Conservation (phyloP, 768 basidiomycete genomes). For the Termitomyces sp. region DNA sequence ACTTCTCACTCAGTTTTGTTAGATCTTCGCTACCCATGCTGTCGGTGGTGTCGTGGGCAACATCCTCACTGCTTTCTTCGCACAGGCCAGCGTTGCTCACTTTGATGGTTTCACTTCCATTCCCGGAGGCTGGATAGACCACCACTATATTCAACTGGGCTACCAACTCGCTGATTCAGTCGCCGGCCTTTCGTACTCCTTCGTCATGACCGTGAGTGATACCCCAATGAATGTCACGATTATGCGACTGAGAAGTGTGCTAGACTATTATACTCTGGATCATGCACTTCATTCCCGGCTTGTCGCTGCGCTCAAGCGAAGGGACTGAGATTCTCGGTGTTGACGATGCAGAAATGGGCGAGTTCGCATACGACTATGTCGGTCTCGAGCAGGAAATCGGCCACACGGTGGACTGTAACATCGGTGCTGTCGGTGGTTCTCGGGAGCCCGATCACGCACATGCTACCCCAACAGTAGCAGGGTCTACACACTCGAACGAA, state of each 20-base stretch:
- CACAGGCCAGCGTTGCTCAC: constrained; percentile 70
- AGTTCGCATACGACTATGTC: constrained; percentile 86
- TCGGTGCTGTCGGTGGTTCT: constrained; percentile 17
- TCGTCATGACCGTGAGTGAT: constrained; percentile 64
- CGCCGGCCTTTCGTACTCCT: constrained; percentile 63
- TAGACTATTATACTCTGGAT: constrained; percentile 80
- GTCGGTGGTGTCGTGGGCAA: constrained; percentile 80
- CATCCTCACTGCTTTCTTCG: constrained; percentile 83
- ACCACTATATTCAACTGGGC: constrained; percentile 76
- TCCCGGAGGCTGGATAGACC: constrained; percentile 85
- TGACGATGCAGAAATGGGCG: constrained; percentile 88
- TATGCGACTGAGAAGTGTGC: background rate
- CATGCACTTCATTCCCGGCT: constrained; percentile 84
- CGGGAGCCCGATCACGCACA: constrained; percentile 23
- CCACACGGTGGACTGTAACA: constrained; percentile 22
- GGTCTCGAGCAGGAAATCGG: constrained; percentile 60
- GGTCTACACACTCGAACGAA: constrained; percentile 6
- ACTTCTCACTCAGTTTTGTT: background rate
- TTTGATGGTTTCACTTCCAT: constrained; percentile 70
- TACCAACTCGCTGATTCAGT: constrained; percentile 78
- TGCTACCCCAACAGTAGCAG: background rate
- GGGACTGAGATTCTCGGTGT: constrained; percentile 77
- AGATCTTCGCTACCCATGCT: constrained; percentile 88
- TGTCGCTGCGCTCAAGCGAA: constrained; percentile 62
- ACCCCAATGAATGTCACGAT: background rate